These are phyloP conservation scores for Anacardium occidentale DNA, from an alignment of 345 rosid species.

Conservation along the genomic window DNA sequence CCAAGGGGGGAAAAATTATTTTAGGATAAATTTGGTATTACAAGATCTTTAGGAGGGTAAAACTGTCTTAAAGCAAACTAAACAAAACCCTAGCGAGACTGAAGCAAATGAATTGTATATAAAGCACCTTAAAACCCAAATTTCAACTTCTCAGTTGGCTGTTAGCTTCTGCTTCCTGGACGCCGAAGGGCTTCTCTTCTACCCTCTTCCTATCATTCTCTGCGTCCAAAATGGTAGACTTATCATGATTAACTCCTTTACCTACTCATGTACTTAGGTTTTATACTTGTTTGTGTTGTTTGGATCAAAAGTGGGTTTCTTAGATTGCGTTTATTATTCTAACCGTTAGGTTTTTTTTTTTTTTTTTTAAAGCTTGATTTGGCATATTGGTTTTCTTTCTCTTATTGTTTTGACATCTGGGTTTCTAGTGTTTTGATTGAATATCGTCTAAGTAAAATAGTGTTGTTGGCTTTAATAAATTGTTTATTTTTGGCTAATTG, in stretches of 20 bases:
- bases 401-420: not conserved
- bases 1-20: no score
- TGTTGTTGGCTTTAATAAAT: not conserved
- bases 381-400: not conserved
- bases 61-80: slow-evolving; percentile 1
- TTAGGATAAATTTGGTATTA: no score
- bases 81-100: slow-evolving; percentile 11
- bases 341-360: not conserved
- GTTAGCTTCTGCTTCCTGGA: not conserved
- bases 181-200: slow-evolving; percentile 16
- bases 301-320: not conserved
- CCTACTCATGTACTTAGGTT: no score
- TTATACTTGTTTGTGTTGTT: not conserved
- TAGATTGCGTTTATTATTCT: not conserved
- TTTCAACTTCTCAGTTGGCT: not conserved
- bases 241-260: not conserved
- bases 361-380: not conserved
- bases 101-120: not conserved
- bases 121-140: not conserved
- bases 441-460: no score
- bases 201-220: slow-evolving; percentile 8
- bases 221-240: slow-evolving; percentile 26
- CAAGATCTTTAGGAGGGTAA: not conserved
- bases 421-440: no score
- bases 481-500: not conserved